Evolutionary conservation across 345 rosid species (phyloP), one percentile per base, ranked within the genome.

Genomic region (Lumnitzera littorea): DNA sequence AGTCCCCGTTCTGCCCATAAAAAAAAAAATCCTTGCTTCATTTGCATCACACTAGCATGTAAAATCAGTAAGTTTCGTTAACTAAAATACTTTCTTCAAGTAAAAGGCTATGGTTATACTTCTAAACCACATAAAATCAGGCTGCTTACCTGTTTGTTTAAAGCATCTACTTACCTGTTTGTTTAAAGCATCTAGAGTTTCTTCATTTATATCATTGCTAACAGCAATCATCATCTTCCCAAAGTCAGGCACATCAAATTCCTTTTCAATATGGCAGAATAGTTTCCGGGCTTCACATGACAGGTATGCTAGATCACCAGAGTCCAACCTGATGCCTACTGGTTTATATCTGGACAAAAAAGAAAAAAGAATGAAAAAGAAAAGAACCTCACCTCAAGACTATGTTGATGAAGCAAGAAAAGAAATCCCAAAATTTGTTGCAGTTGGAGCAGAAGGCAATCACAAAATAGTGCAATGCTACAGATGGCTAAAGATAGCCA

Each of bases 131-230:
- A 27, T 27, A 27, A 27, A 27, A 27, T 27, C 31, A 27, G 31
- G 31, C 31, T 27, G 31, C 4, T 27, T 27, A 27, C 31, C 31
- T 27, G 31, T 27, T 27, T 94, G 76, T 90, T 94, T 58, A 94
- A 62, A 55, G 97, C 99, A 69, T 94, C 99, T 15, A 94, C 4
- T 27, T 27, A 27, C 31, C 31, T 27, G 31, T 27, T 27, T 94
- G 76, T 90, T 94, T 58, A 94, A 62, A 55, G 97, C 99, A 69
- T 94, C 99, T 15, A 94, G 68, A 49, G 99, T 90, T 79, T 94
- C 99, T 72, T 94, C 97, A 29, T 94, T 94, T 55, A 94, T 82
- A 77, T 94, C 96, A 65, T 90, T 94, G 75, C 99, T 94, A 41
- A 95, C 97, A 66, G 97, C 85, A 58, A 94, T 86, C 53, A 65